Evolutionary conservation across 2,329 filamentous ascomycete genomes (phyloP).

Genomic region (Paracoccidioides brasiliensis): DNA sequence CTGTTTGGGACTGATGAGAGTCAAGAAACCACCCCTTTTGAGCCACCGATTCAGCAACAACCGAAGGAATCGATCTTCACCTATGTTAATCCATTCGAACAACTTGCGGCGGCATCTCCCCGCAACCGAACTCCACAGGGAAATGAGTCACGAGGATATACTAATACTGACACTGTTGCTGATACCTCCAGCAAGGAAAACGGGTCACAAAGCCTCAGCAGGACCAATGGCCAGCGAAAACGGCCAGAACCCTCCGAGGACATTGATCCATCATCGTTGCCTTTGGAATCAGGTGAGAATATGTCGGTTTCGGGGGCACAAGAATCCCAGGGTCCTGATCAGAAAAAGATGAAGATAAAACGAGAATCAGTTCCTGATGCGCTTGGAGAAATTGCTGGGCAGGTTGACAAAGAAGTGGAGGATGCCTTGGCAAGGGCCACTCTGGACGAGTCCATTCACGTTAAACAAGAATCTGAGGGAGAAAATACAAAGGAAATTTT

Average conservation of each 20-base stretch:
- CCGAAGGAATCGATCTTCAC: constrained; percentile 45
- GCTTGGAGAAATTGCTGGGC: constrained; percentile 50
- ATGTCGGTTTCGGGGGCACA: not conserved
- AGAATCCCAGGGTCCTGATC: not conserved
- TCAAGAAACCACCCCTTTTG: constrained; percentile 24
- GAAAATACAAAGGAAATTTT: constrained; percentile 23
- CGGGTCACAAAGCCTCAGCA: not conserved
- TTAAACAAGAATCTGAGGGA: constrained; percentile 22
- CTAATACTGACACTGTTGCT: constrained; percentile 25
- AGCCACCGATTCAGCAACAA: constrained; percentile 23
- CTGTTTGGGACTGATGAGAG: constrained; percentile 19
- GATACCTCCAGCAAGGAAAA: constrained; percentile 12
- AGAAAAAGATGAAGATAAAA: constrained; percentile 1
- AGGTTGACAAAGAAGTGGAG: constrained; percentile 48
- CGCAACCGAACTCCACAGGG: constrained; percentile 44
- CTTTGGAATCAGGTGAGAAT: not conserved
- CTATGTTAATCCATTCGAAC: constrained; percentile 60
- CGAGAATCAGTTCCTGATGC: constrained; percentile 61
- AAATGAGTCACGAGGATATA: constrained; percentile 23
- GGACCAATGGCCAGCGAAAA: not conserved
- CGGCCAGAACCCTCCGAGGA: constrained; percentile 1
- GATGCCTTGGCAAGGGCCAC: constrained; percentile 50
- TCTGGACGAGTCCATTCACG: constrained; percentile 35
- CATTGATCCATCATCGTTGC: not conserved
- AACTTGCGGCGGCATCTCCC: constrained; percentile 53